Percentiles rank a stretch among this genome's conserved stretches.
Evolutionary conservation across 805 yeast genomes (phyloP).

Genomic region (Deakozyma indianensis): DNA sequence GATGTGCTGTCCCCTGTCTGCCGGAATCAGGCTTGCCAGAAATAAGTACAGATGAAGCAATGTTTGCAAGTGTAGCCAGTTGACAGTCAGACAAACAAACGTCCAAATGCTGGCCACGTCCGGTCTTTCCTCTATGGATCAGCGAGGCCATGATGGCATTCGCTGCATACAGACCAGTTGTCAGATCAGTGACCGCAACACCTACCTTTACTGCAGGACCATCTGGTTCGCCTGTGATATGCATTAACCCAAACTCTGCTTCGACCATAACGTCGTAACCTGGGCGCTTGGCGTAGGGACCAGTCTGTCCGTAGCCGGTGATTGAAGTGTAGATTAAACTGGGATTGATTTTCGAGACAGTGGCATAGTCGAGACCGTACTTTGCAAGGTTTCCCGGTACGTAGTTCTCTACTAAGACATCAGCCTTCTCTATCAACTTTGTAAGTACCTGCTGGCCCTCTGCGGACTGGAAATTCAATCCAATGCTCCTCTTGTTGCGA

Average conservation of each 20-base stretch:
- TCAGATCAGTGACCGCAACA: constrained; percentile 29
- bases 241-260: constrained; percentile 31
- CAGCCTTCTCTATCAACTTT: constrained; percentile 18
- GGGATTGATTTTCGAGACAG: constrained; percentile 15
- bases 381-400: constrained; percentile 24
- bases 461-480: constrained; percentile 21
- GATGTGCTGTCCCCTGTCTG: constrained; percentile 28
- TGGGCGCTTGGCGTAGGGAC: constrained; percentile 25
- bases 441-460: constrained; percentile 22
- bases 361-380: constrained; percentile 22
- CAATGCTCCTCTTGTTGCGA: constrained; percentile 26
- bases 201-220: constrained; percentile 30
- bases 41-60: constrained; percentile 24
- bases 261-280: constrained; percentile 33
- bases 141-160: constrained; percentile 25
- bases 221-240: constrained; percentile 27
- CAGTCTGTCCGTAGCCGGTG: constrained; percentile 30
- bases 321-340: constrained; percentile 24
- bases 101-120: constrained; percentile 26
- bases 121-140: constrained; percentile 19
- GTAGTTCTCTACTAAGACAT: constrained; percentile 26
- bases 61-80: constrained; percentile 26
- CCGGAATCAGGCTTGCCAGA: constrained; percentile 26
- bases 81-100: constrained; percentile 26
- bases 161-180: constrained; percentile 26